Conservation (phyloP, 768 basidiomycete species). For the Pleurotus tuoliensis region DNA sequence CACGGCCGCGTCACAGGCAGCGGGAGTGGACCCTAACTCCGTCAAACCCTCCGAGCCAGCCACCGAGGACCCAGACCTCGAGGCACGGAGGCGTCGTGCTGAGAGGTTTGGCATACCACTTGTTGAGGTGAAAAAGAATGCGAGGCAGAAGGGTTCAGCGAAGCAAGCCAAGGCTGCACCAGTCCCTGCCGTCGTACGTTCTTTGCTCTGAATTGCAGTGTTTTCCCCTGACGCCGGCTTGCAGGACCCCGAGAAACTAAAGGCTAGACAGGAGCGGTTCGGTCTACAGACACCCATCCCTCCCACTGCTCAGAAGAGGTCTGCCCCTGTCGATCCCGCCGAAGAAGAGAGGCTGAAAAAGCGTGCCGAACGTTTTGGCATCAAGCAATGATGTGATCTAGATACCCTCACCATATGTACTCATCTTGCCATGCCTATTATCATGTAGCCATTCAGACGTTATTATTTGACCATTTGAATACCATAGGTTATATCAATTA, state of each 20-base stretch:
- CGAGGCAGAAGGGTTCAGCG: constrained; percentile 15
- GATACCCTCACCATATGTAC: not conserved
- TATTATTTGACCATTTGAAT: not conserved
- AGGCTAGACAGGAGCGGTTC: constrained; percentile 55
- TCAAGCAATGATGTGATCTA: constrained; percentile 9
- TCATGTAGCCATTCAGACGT: not conserved
- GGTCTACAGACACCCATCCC: constrained; percentile 22
- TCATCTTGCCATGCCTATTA: too few relatives aligned
- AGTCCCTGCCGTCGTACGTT: constrained; percentile 21
- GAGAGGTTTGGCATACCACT: constrained; percentile 70
- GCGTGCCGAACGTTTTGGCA: constrained; percentile 63
- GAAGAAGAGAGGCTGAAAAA: constrained; percentile 56
- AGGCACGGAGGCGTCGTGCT: constrained; percentile 57
- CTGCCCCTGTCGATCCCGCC: constrained; percentile 47
- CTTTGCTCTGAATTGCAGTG: constrained; percentile 5
- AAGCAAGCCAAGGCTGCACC: constrained; percentile 10
- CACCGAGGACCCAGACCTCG: constrained; percentile 44
- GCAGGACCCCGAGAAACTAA: constrained; percentile 48
- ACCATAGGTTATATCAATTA: not conserved
- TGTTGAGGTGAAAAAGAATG: constrained; percentile 32
- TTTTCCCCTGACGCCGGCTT: not conserved
- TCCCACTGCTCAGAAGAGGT: constrained; percentile 24
- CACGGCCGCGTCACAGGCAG: constrained; percentile 9
- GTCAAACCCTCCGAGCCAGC: constrained; percentile 7
- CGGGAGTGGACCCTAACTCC: not conserved